phyloP scores from a whole-genome alignment of 2,329 filamentous ascomycete genomes.

The Scedosporium dehoogii region DNA sequence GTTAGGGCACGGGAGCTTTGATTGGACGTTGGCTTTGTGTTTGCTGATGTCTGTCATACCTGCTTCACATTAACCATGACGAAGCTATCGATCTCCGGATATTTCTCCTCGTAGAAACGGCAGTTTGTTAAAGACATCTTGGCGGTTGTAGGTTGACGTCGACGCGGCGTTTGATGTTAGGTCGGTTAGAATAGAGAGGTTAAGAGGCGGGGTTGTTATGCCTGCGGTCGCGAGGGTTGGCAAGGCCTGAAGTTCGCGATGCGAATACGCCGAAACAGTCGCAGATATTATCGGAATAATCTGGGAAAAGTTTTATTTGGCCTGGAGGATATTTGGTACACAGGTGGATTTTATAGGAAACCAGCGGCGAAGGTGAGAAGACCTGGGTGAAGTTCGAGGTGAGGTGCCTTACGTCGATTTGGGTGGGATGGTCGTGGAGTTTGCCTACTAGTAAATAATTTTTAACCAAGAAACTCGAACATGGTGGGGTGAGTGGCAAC shows the following conservation, averaged over 20 bases:
- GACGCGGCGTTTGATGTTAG: neutral
- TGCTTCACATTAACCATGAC: slow-evolving; percentile 99
- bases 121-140: slow-evolving; percentile 93
- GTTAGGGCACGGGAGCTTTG: slow-evolving; percentile 4
- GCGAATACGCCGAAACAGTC: neutral
- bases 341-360: neutral
- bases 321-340: neutral
- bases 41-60: slow-evolving; percentile 26
- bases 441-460: slow-evolving; percentile 2
- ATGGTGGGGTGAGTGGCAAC: slow-evolving; percentile 8
- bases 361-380: neutral
- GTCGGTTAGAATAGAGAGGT: neutral
- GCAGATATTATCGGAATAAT: neutral
- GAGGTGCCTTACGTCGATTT: slow-evolving; percentile 3
- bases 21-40: neutral
- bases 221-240: neutral
- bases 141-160: slow-evolving; percentile 19
- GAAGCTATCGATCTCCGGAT: slow-evolving; percentile 73
- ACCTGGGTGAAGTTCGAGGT: neutral
- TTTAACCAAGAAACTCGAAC: slow-evolving; percentile 2
- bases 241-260: neutral
- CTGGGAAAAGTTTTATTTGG: neutral
- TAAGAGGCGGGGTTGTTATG: neutral
- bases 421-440: neutral
- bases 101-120: slow-evolving; percentile 97